Evolutionary conservation across 2,329 filamentous ascomycete species (phyloP), one percentile per base, ranked within the genome.

Genomic region (Talaromyces piceae): DNA sequence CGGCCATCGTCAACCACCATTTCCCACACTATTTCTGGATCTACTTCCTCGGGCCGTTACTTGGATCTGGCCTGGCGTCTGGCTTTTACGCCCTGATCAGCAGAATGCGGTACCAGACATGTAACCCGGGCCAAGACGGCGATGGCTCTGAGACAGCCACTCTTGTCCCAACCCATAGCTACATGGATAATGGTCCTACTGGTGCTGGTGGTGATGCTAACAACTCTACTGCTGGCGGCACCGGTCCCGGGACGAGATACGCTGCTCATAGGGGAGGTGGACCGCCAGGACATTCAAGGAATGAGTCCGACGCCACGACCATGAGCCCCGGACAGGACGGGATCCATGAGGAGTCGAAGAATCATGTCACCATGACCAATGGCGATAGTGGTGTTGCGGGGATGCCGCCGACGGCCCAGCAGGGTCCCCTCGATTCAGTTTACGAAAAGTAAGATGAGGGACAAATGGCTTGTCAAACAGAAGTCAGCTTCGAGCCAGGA

Each of bases 91-190:
- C 59, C 49, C 66, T 78, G 53, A 68, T 80, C 55, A 72, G 73
- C 59, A 63, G 67, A 20, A 63, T 71, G 51, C 66, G 66, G 50
- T 74, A 72, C 54, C 60, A 73, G 54, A 70, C 66, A 2, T 71
- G 69, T 45, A 75, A 74, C 37, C 72, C 72, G 2, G 71, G 71
- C 2, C 72, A 87, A 60, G 84, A 89, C 64, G 82, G 79, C 45
- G 82, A 61, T 37, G 18, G 47, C 18, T 11, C 51, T 22, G 53
- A 57, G 46, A 31, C 45, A 9, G 18, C 37, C 23, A 28, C 41
- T 22, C 47, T 49, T 41, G 23, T 41, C 5, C 13, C 11, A 1
- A 23, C 18, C 5, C 5, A 2, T 6, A 39, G 23, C 25, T n/a
- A 4, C 33, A 11, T 31, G 45, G 5, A 6, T n/a, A n/a, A n/a